These are phyloP conservation scores for Selaginella tamariscina DNA, from an alignment of 75 land plant species.

Conservation along the genomic window DNA sequence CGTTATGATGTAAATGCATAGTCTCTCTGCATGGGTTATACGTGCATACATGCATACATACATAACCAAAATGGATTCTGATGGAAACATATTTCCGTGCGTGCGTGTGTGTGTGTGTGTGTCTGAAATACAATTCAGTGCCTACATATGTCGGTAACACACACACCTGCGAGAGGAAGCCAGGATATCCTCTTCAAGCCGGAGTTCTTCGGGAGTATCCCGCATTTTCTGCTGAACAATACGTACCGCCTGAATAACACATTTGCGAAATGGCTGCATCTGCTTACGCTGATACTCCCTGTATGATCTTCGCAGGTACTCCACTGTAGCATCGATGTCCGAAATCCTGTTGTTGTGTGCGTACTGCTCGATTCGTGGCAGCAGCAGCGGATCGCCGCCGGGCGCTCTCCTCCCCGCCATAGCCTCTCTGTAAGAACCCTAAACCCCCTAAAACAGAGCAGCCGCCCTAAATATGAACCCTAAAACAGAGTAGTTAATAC, in stretches of 20 bases:
- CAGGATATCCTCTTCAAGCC: not conserved
- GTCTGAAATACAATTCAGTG: conserved; percentile 9
- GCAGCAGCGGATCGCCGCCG: conserved; percentile 17
- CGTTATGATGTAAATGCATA: no score
- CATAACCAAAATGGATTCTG: conserved; percentile 9
- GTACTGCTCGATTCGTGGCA: conserved; percentile 29
- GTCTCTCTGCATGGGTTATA: not conserved
- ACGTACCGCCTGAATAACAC: conserved; percentile 17
- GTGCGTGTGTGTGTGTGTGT: conserved; percentile 5
- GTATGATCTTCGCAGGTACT: conserved; percentile 29
- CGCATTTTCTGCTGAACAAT: conserved; percentile 12
- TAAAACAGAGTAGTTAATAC: no score
- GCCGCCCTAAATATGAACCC: no score
- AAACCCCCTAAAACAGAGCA: no score
- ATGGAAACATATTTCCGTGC: not conserved
- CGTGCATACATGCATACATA: not conserved
- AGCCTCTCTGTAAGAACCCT: not conserved
- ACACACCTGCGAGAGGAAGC: not conserved
- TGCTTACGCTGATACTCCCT: conserved; percentile 43
- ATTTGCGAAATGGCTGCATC: conserved; percentile 31
- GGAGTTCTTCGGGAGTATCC: not conserved
- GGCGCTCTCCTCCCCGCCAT: not conserved
- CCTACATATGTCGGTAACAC: not conserved
- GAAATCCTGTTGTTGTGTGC: conserved; percentile 20
- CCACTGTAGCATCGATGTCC: conserved; percentile 23